These are phyloP conservation scores for Corynascus novoguineensis DNA, from an alignment of 495 filamentous ascomycete species.

Conservation along the genomic window DNA sequence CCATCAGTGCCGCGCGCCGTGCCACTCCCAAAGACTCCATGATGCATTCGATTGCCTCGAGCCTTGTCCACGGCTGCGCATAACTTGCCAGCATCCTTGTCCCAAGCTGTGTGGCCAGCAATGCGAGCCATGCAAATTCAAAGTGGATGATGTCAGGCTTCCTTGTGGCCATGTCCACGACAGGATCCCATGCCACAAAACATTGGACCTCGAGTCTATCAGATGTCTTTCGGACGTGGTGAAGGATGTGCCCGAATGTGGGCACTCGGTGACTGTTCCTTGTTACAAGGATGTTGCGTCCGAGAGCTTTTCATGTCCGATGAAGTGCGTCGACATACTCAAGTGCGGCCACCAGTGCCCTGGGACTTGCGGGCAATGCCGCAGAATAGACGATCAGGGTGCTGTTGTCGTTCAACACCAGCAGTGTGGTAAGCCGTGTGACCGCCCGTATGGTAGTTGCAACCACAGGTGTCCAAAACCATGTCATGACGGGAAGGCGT, in stretches of 20 bases:
- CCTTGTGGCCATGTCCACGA: conserved; percentile 55
- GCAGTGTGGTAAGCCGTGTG: conserved; percentile 48
- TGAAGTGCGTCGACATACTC: conserved; percentile 42
- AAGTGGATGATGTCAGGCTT: conserved; percentile 33
- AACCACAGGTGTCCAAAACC: conserved; percentile 40
- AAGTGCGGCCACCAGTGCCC: conserved; percentile 60
- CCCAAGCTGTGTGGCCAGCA: conserved; percentile 54
- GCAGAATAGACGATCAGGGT: conserved; percentile 22
- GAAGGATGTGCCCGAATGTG: conserved; percentile 47
- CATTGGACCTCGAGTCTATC: conserved; percentile 16
- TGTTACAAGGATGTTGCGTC: conserved; percentile 46
- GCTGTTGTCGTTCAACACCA: conserved; percentile 38
- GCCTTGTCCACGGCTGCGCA: conserved; percentile 51
- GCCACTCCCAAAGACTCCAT: conserved; percentile 65
- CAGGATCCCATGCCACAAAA: conserved; percentile 47
- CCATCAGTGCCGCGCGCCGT: conserved; percentile 62
- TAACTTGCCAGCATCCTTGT: conserved; percentile 59
- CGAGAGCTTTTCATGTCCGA: conserved; percentile 40
- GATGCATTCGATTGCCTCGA: conserved; percentile 57
- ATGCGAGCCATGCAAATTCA: conserved; percentile 21
- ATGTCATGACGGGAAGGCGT: conserved; percentile 38
- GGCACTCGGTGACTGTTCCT: conserved; percentile 45
- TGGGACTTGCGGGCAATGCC: conserved; percentile 47
- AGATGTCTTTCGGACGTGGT: conserved; percentile 35
- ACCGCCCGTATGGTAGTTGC: conserved; percentile 51